phyloP scores from a whole-genome alignment of 129 eudicot genomes.

The Centaurea solstitialis region DNA sequence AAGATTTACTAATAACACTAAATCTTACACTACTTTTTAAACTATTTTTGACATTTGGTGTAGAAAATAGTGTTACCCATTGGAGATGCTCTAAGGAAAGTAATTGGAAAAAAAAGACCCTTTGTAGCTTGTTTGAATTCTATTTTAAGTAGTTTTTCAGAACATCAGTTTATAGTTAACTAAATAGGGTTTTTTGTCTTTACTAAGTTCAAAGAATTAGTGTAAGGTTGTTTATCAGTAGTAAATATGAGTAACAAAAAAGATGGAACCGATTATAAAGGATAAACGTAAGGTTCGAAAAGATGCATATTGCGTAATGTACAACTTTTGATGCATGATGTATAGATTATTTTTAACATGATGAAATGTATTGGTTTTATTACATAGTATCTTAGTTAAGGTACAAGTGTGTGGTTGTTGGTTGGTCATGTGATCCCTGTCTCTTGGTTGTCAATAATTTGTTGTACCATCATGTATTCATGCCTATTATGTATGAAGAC shows the following conservation, averaged over 20 bases:
- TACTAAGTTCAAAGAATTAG: too few relatives aligned
- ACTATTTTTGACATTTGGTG: too few relatives aligned
- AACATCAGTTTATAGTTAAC: not conserved
- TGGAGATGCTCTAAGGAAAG: too few relatives aligned
- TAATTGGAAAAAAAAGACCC: too few relatives aligned
- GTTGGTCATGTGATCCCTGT: slow-evolving; percentile 42
- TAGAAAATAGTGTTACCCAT: too few relatives aligned
- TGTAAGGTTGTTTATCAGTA: not conserved
- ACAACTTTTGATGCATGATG: slow-evolving; percentile 9
- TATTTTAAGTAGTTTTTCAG: not conserved
- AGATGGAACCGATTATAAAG: not conserved
- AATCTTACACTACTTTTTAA: too few relatives aligned
- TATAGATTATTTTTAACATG: slow-evolving; percentile 10
- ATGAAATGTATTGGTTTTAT: not conserved
- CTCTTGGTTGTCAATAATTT: slow-evolving; percentile 37
- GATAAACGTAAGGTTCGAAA: not conserved
- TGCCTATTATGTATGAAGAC: slow-evolving; percentile 37
- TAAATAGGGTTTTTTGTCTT: not conserved
- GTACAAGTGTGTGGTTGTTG: slow-evolving; percentile 33
- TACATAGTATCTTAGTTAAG: slow-evolving; percentile 19
- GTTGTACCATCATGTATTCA: slow-evolving; percentile 27
- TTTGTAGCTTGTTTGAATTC: not conserved
- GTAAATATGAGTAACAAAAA: not conserved
- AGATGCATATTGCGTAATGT: not conserved
- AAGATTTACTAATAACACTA: too few relatives aligned